Percentiles rank a stretch among this genome's conserved stretches.
Evolutionary conservation across 495 filamentous ascomycete species (phyloP).

Genomic region (Geopyxis carbonaria): DNA sequence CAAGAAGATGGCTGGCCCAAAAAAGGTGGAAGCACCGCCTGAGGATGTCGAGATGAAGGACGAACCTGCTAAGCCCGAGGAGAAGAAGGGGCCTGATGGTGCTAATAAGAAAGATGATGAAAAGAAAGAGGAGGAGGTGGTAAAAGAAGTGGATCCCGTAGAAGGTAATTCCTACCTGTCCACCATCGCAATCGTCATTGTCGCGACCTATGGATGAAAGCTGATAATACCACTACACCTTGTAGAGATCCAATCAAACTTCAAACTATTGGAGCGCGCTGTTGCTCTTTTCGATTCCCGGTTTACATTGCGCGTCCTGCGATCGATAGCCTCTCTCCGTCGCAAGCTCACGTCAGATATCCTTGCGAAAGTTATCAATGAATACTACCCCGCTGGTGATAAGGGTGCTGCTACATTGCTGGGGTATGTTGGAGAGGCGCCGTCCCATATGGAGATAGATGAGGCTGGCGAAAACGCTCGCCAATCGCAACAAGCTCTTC

Average conservation of each 20-base stretch:
- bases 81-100: conserved; percentile 1
- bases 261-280: conserved; percentile 74
- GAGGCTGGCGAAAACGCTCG: conserved; percentile 31
- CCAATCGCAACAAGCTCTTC: conserved; percentile 44
- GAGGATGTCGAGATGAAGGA: conserved; percentile 15
- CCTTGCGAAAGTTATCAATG: conserved; percentile 59
- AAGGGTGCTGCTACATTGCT: conserved; percentile 52
- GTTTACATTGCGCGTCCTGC: conserved; percentile 81
- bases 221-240: too few relatives aligned
- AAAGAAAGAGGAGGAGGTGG: conserved; percentile 27
- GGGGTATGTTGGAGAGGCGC: conserved; percentile 44
- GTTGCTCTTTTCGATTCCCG: conserved; percentile 85
- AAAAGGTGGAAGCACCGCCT: conserved; percentile 1
- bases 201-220: background rate
- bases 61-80: conserved; percentile 13
- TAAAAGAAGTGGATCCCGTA: conserved; percentile 43
- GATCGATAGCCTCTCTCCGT: conserved; percentile 86
- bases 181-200: conserved; percentile 6
- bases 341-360: conserved; percentile 73
- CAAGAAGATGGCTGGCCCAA: conserved; percentile 4
- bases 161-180: conserved; percentile 15
- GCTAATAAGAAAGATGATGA: conserved; percentile 3
- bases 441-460: conserved; percentile 65
- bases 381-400: conserved; percentile 54
- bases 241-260: conserved; percentile 85